A percentile compares a stretch with the other conserved stretches of the same genome.
These are phyloP conservation scores for Yamadazyma ubonensis DNA, from an alignment of 805 yeast genomes.

Conservation along the genomic window DNA sequence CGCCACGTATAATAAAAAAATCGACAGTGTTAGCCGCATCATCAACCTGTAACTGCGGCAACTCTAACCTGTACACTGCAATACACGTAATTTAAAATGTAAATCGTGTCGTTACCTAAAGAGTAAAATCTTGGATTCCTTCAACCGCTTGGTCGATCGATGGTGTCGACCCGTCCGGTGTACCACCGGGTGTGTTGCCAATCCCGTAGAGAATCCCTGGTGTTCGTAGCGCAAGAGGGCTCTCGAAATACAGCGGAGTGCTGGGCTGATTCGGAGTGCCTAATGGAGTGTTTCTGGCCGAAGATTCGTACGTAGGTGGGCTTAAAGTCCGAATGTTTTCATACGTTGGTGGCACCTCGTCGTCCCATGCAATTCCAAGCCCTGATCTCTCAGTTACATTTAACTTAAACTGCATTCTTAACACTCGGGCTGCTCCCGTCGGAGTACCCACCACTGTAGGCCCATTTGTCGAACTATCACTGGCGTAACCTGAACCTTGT, in stretches of 20 bases:
- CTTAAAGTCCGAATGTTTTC: slow-evolving; percentile 77
- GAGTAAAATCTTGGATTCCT: slow-evolving; percentile 31
- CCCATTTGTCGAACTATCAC: slow-evolving; percentile 1
- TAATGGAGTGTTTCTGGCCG: slow-evolving; percentile 21
- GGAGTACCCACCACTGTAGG: slow-evolving; percentile 56
- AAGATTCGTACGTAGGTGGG: slow-evolving; percentile 72
- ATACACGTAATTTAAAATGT: neutral
- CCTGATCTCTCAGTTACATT: slow-evolving; percentile 87
- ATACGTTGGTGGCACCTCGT: slow-evolving; percentile 97
- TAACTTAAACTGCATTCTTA: slow-evolving; percentile 92
- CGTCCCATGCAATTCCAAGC: slow-evolving; percentile 96
- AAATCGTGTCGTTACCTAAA: neutral
- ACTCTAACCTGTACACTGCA: neutral
- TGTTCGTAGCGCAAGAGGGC: slow-evolving; percentile 22
- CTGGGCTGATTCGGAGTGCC: slow-evolving; percentile 13
- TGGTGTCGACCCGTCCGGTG: slow-evolving; percentile 28
- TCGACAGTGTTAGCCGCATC: too few species aligned
- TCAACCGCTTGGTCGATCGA: slow-evolving; percentile 31
- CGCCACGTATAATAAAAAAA: too few species aligned
- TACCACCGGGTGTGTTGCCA: slow-evolving; percentile 42
- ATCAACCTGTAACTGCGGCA: too few species aligned
- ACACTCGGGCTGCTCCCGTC: slow-evolving; percentile 92
- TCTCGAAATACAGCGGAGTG: slow-evolving; percentile 8
- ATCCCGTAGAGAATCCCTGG: slow-evolving; percentile 44
- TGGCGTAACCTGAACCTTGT: slow-evolving; percentile 6